Percentiles rank a stretch among this genome's conserved stretches.
Evolutionary conservation across 2,329 filamentous ascomycete species (phyloP).

Genomic region (Colletotrichum aenigma): DNA sequence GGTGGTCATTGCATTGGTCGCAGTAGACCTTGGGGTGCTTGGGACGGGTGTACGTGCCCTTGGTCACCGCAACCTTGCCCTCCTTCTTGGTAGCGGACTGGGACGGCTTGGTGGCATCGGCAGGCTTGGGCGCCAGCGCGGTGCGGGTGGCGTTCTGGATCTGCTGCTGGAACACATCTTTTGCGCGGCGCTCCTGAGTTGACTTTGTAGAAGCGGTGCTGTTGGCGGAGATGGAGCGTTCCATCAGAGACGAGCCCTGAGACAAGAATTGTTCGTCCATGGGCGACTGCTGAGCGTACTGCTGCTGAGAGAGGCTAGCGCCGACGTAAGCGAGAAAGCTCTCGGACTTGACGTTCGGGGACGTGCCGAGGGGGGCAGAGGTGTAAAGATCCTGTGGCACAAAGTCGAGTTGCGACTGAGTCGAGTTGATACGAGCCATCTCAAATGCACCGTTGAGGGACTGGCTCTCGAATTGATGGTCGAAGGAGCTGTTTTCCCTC

Average conservation of each 20-base stretch:
- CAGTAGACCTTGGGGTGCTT: conserved; percentile 76
- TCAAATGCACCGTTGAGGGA: conserved; percentile 31
- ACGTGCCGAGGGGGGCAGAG: conserved; percentile 18
- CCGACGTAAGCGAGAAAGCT: conserved; percentile 38
- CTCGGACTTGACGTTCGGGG: conserved; percentile 32
- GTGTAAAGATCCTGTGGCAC: conserved; percentile 26
- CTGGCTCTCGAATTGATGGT: conserved; percentile 29
- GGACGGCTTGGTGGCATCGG: conserved; percentile 28
- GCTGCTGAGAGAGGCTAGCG: conserved; percentile 35
- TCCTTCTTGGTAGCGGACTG: conserved; percentile 36
- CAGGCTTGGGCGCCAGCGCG: conserved; percentile 50
- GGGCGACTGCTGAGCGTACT: conserved; percentile 32
- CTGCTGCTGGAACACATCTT: conserved; percentile 51
- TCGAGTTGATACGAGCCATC: conserved; percentile 43
- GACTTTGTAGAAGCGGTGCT: conserved; percentile 52
- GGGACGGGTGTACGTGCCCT: conserved; percentile 60
- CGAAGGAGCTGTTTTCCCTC: conserved; percentile 45
- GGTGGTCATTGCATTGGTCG: conserved; percentile 70
- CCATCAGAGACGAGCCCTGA: conserved; percentile 42
- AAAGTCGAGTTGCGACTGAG: conserved; percentile 35
- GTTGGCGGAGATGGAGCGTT: conserved; percentile 51
- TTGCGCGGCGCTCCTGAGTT: conserved; percentile 47
- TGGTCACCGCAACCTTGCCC: conserved; percentile 46
- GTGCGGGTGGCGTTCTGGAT: conserved; percentile 44
- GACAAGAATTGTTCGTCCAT: conserved; percentile 31